Evolutionary conservation across 768 basidiomycete species (phyloP).

Genomic region (Pulveroboletus ravenelii): DNA sequence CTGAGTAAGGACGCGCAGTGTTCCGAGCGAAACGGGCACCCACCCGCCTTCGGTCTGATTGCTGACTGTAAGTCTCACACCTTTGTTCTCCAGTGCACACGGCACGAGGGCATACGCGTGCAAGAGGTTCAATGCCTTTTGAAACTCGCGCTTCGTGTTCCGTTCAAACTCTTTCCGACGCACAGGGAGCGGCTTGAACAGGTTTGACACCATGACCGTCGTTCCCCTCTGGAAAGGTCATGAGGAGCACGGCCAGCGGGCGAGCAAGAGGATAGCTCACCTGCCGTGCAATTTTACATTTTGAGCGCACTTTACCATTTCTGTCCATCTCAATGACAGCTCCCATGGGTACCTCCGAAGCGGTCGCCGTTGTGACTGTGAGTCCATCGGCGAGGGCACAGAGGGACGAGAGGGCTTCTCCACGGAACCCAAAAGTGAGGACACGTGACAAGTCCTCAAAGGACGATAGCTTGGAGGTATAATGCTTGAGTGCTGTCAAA

Average conservation of each 20-base stretch:
- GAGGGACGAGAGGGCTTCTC: slow-evolving; percentile 91
- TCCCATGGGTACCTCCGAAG: slow-evolving; percentile 70
- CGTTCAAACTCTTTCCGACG: slow-evolving; percentile 87
- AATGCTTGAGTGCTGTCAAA: slow-evolving; percentile 73
- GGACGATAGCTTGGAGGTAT: slow-evolving; percentile 85
- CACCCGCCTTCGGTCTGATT: slow-evolving; percentile 72
- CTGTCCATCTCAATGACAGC: slow-evolving; percentile 69
- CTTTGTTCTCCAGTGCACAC: slow-evolving; percentile 50
- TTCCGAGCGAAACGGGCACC: slow-evolving; percentile 19
- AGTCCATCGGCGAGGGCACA: slow-evolving; percentile 78
- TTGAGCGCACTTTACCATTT: slow-evolving; percentile 54
- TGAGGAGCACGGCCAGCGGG: background rate
- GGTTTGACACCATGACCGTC: slow-evolving; percentile 62
- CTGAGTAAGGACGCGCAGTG: slow-evolving; percentile 2
- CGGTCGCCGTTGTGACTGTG: slow-evolving; percentile 68
- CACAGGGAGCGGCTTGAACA: slow-evolving; percentile 84
- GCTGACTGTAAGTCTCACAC: slow-evolving; percentile 68
- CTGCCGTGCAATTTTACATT: slow-evolving; percentile 69
- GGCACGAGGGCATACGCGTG: slow-evolving; percentile 89
- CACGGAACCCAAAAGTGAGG: slow-evolving; percentile 88
- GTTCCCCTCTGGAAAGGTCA: slow-evolving; percentile 66
- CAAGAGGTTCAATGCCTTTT: slow-evolving; percentile 75
- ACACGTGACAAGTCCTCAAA: slow-evolving; percentile 72
- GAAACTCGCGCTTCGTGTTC: slow-evolving; percentile 85
- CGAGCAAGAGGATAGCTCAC: slow-evolving; percentile 35